These are phyloP conservation scores for Ganoderma lucidum DNA, from an alignment of 1,284 basidiomycete species.

Conservation along the genomic window DNA sequence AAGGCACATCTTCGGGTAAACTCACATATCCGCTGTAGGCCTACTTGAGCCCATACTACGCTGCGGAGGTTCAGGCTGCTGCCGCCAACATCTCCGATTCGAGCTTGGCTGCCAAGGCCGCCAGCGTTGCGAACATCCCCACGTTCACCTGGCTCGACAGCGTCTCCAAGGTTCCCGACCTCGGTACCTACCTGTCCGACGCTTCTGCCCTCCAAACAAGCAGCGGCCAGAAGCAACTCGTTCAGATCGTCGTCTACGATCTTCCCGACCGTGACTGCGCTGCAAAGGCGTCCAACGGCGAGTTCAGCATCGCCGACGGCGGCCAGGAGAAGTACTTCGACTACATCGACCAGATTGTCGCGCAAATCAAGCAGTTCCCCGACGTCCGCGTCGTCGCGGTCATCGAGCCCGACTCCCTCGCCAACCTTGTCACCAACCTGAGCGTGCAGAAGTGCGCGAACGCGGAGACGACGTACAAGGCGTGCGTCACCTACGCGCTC, in stretches of 20 bases:
- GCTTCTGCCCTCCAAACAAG: constrained; percentile 52
- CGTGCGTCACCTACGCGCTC: constrained; percentile 63
- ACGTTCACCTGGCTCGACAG: constrained; percentile 70
- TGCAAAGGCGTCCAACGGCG: constrained; percentile 70
- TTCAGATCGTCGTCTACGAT: constrained; percentile 72
- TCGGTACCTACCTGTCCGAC: constrained; percentile 63
- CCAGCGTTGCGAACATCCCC: constrained; percentile 60
- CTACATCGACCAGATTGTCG: constrained; percentile 70
- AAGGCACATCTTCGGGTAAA: background rate
- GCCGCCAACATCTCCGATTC: constrained; percentile 58
- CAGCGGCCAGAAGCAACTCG: constrained; percentile 57
- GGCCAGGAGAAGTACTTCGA: constrained; percentile 63
- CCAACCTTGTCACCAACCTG: constrained; percentile 69
- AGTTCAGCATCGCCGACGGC: constrained; percentile 64
- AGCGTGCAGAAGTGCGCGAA: constrained; percentile 62
- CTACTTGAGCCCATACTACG: constrained; percentile 62
- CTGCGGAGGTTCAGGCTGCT: constrained; percentile 57
- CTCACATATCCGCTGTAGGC: constrained; percentile 39
- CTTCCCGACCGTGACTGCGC: constrained; percentile 70
- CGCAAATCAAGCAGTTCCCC: constrained; percentile 63
- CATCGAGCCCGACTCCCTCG: constrained; percentile 71
- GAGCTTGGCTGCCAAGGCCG: constrained; percentile 55
- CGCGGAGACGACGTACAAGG: constrained; percentile 60
- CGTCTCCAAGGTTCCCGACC: constrained; percentile 56
- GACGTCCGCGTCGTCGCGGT: constrained; percentile 68